These are phyloP conservation scores for Colletotrichum gigasporum DNA, from an alignment of 2,329 filamentous ascomycete species.

Conservation along the genomic window DNA sequence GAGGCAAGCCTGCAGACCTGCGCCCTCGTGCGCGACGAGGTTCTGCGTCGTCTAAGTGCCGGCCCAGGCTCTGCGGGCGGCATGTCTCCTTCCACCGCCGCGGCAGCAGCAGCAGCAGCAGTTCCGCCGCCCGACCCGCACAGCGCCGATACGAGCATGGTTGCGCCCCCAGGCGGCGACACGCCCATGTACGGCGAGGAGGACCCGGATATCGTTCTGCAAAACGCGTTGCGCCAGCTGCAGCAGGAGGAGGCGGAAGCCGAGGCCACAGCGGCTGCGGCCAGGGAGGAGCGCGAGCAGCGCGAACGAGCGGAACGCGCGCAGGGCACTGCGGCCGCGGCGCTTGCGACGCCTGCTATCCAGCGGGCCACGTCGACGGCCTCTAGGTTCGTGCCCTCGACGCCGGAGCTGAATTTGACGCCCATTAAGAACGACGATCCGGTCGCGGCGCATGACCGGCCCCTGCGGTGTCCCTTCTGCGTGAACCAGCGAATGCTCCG, in stretches of 20 bases:
- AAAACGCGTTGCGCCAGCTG: conserved; percentile 66
- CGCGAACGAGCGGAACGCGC: conserved; percentile 39
- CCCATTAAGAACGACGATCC: conserved; percentile 62
- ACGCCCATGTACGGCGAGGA: conserved; percentile 60
- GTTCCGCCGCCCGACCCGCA: conserved; percentile 30
- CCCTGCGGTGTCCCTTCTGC: conserved; percentile 68
- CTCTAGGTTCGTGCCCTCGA: conserved; percentile 32
- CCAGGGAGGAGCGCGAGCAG: conserved; percentile 62
- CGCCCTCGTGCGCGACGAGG: conserved; percentile 67
- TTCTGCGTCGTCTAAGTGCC: conserved; percentile 51
- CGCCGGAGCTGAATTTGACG: conserved; percentile 60
- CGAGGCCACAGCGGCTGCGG: conserved; percentile 65
- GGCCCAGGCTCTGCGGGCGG: conserved; percentile 22
- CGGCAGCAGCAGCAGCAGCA: conserved; percentile 20
- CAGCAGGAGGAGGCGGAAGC: conserved; percentile 68
- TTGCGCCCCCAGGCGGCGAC: conserved; percentile 58
- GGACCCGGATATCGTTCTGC: conserved; percentile 66
- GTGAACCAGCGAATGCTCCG: conserved; percentile 70
- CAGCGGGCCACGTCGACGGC: conserved; percentile 31
- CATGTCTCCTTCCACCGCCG: conserved; percentile 8
- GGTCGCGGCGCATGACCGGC: conserved; percentile 55
- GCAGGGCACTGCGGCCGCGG: conserved; percentile 37
- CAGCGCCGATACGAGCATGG: conserved; percentile 31
- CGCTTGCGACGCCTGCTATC: conserved; percentile 37
- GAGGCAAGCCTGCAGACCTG: conserved; percentile 63